Evolutionary conservation across 2,329 filamentous ascomycete genomes (phyloP).

Genomic region (Huntiella abstrusa): DNA sequence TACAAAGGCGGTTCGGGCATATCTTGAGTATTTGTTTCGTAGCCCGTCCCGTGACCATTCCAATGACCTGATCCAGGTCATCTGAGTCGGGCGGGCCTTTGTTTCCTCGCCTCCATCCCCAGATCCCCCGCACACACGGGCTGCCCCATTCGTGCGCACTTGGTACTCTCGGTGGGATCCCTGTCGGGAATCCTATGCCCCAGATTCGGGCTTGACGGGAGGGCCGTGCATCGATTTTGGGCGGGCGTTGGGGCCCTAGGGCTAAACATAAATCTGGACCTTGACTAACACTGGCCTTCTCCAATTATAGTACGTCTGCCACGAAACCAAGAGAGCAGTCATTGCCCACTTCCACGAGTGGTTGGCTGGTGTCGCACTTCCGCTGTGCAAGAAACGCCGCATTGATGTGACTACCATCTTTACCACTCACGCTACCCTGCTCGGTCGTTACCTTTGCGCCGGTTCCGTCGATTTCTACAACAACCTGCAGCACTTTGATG

Average conservation of each 20-base stretch:
- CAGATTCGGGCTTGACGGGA: background rate
- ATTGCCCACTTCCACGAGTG: constrained; percentile 99
- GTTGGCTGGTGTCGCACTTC: constrained; percentile 84
- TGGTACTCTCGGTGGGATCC: background rate
- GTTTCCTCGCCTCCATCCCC: constrained; percentile 6
- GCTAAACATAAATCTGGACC: too few species aligned
- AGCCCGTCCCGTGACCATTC: too few species aligned
- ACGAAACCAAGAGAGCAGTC: constrained; percentile 79
- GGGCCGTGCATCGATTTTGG: background rate
- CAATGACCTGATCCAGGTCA: too few species aligned
- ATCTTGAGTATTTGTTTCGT: too few species aligned
- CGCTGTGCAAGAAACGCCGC: constrained; percentile 76
- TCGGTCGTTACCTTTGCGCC: constrained; percentile 90
- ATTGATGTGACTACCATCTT: constrained; percentile 98
- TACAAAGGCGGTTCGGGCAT: too few species aligned
- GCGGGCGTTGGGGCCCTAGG: background rate
- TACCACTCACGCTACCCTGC: constrained; percentile 80
- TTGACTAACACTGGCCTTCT: background rate
- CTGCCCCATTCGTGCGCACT: constrained; percentile 6
- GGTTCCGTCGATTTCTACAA: constrained; percentile 99
- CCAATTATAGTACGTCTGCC: constrained; percentile 58
- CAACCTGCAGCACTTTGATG: constrained; percentile 91
- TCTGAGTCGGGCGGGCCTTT: constrained; percentile 7
- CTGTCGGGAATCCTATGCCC: constrained; percentile 11
- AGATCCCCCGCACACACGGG: background rate